Evolutionary conservation across 257 asterid genomes (phyloP).

Genomic region (Lantana camara): DNA sequence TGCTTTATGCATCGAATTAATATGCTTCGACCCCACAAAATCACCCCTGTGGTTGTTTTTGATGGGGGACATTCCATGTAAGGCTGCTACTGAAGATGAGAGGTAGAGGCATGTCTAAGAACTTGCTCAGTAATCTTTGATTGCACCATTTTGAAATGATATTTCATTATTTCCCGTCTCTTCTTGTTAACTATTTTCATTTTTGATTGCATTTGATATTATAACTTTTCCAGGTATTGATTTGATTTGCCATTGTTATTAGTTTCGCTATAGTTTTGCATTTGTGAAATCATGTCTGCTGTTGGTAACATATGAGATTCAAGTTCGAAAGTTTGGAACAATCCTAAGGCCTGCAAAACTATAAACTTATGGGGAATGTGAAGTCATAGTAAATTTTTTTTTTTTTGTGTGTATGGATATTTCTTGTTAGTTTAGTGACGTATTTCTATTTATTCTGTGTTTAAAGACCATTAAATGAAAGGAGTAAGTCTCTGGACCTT

Average conservation of each 20-base stretch:
- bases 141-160: slow-evolving; percentile 3
- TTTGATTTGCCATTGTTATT: background rate
- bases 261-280: background rate
- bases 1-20: slow-evolving; percentile 71
- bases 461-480: background rate
- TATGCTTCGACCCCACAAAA: slow-evolving; percentile 70
- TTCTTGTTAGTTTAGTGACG: background rate
- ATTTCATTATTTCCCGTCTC: background rate
- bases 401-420: background rate
- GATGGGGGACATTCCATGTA: slow-evolving; percentile 76
- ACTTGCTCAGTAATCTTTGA: background rate
- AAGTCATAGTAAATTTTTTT: too few relatives aligned
- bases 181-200: too few relatives aligned
- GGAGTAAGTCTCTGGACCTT: too few relatives aligned
- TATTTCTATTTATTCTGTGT: background rate
- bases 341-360: too few relatives aligned
- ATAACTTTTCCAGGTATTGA: slow-evolving; percentile 66
- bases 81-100: slow-evolving; percentile 67
- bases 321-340: too few relatives aligned
- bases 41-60: slow-evolving; percentile 76
- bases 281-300: background rate
- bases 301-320: background rate
- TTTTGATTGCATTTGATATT: background rate
- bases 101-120: slow-evolving; percentile 59
- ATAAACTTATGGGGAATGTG: too few relatives aligned